Base-by-base conservation (phyloP, 2,329 filamentous ascomycete genomes). In the Neofusicoccum laricinum region DNA sequence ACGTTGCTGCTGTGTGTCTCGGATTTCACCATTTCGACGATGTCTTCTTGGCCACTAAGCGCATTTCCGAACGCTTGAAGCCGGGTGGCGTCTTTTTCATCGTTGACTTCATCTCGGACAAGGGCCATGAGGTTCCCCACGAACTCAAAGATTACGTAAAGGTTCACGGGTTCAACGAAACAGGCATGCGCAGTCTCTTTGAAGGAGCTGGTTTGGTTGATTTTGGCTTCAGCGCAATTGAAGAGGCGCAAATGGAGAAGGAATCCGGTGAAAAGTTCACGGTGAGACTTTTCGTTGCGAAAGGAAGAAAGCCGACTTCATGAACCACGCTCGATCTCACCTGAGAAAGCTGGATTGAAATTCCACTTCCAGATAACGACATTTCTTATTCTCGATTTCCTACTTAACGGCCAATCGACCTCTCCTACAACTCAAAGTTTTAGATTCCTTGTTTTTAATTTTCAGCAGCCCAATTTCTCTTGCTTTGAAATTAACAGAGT, bases 71-170 rank as follows among this genome's bases (percentile, higher is more conserved):
- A 71, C 83, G 90, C 10, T 78, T 93, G 65, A 84, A 82, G 67
- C 83, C 84, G 2, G 89, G 88, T 3, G 90, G 90, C 11, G 84
- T 88, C 1, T 78, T 91, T 49, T 77, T 91, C 55, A 85, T 93
- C 63, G 78, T 89, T 50, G 90, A 93, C 71, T 88, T 92, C 66
- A 71, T 90, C 17, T 80, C 55, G 51, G 0, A 68, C 63, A 25
- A 43, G 10, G 21, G 66, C 6, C 70, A 61, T 14, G 45, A 70
- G 50, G 51, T 71, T 3, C 66, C 59, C 15, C 67, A 70, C 40
- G 71, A 80, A 6, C 79, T 80, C 63, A 69, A 71, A 3, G 75
- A 82, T 40, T 89, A 87, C 0, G 83, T 93, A 19, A 84, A 83
- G 36, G 87, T 89, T 61, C 81, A 87, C 66, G 89, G 90, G 0